Evolutionary conservation across 1,284 basidiomycete genomes (phyloP).

Genomic region (Sanghuangporus baumii): DNA sequence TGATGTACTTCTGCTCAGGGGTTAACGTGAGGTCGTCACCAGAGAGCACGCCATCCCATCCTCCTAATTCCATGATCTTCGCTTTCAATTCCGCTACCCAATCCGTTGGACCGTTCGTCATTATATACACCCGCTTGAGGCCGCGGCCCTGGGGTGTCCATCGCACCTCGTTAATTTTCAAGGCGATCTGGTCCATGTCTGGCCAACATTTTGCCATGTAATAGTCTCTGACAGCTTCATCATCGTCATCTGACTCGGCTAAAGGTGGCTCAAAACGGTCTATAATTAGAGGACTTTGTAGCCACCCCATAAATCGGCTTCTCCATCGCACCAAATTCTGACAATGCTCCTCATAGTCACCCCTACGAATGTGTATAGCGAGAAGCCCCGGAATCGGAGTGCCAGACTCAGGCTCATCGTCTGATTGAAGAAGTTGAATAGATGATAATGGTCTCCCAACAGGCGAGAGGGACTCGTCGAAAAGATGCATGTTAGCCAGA

Average conservation of each 20-base stretch:
- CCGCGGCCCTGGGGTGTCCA: slow-evolving; percentile 20
- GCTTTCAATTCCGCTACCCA: slow-evolving; percentile 28
- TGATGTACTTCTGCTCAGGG: slow-evolving; percentile 29
- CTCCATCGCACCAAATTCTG: slow-evolving; percentile 35
- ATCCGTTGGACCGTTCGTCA: slow-evolving; percentile 32
- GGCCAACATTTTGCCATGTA: slow-evolving; percentile 34
- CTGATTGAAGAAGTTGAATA: neutral
- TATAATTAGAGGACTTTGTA: slow-evolving; percentile 34
- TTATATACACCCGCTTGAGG: slow-evolving; percentile 30
- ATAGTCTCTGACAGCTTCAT: slow-evolving; percentile 8
- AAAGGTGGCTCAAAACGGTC: slow-evolving; percentile 29
- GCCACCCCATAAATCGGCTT: slow-evolving; percentile 38
- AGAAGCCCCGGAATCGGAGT: slow-evolving; percentile 34
- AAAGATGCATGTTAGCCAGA: slow-evolving; percentile 1
- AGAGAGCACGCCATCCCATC: slow-evolving; percentile 17
- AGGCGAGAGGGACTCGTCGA: neutral
- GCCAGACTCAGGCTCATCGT: neutral
- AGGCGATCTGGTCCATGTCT: slow-evolving; percentile 35
- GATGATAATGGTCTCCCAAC: neutral
- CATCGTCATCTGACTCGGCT: neutral
- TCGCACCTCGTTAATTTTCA: slow-evolving; percentile 30
- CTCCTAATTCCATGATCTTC: slow-evolving; percentile 16
- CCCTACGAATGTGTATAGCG: slow-evolving; percentile 54
- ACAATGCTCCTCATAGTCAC: slow-evolving; percentile 54
- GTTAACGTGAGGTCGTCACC: slow-evolving; percentile 19